Evolutionary conservation across 192 early-diverging fungal genomes (phyloP), one percentile per base, ranked within the genome.

Genomic region (Backusella australiensis): DNA sequence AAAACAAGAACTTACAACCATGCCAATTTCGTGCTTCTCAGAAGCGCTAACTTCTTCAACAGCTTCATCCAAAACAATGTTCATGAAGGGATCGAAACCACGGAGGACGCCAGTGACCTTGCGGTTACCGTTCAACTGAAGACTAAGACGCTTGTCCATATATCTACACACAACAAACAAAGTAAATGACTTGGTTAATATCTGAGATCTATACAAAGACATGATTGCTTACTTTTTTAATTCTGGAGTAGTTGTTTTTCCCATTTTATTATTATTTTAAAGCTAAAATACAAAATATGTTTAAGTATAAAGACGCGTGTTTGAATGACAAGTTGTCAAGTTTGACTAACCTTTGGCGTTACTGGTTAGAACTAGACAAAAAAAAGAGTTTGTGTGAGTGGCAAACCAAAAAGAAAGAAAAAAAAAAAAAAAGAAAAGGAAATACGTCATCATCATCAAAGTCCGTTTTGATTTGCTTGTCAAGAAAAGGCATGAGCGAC

Each of bases 11-110:
- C 84, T 75, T 82, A 96, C 97, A 73, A 97, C 90, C 82, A 93
- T 97, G 67, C 97, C 97, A 63, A 99, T 93, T 0, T 88, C 75
- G n/a, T 86, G 75, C 56, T 87, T 89, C 73, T 95, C 90, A 29
- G 86, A 87, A 1, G 88, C 88, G 7, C 85, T 86, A 19, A 93
- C 83, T 72, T 93, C 91, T 81, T 99, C 97, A 35, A 92, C 86
- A 32, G 96, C 90, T 49, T 98, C 95, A 73, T 96, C 97, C 76
- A 99, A 82, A 39, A 98, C 96, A 76, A 99, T 80, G 87, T 99
- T 99, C 98, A 99, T 97, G 86, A 99, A 99, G 21, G 98, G 92
- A 80, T 99, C 98, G 79, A 91, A 99, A n/a, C 98, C 97, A 53
- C 98, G 94, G 80, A 99, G 91, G 39, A 99, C 85, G 39, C 98